A percentile compares a stretch with the other conserved stretches of the same genome.
Evolutionary conservation across 83 land plant genomes (phyloP).

Genomic region (Picea abies): DNA sequence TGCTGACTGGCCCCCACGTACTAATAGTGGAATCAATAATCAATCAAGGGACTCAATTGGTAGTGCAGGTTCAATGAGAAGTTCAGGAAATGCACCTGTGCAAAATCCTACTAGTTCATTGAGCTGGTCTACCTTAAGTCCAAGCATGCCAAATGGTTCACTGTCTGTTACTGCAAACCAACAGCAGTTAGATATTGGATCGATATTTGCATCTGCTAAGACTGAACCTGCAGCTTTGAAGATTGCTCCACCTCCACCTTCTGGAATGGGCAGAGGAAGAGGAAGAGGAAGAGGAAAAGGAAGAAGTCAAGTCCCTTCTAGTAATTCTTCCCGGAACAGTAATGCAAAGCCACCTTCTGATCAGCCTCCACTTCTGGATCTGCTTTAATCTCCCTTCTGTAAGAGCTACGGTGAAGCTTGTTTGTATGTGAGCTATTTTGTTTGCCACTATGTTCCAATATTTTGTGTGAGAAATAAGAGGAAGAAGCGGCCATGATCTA

Average conservation of each 20-base stretch:
- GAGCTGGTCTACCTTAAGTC: constrained; percentile 15
- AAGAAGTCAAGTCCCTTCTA: constrained; percentile 33
- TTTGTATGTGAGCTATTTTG: neutral
- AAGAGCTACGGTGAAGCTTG: neutral
- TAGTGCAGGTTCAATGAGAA: constrained; percentile 1
- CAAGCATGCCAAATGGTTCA: neutral
- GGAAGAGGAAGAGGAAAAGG: constrained; percentile 67
- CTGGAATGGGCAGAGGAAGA: constrained; percentile 82
- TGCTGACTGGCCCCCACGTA: constrained; percentile 92
- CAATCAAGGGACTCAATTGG: neutral
- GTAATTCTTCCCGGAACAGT: constrained; percentile 34
- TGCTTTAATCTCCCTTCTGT: constrained; percentile 38
- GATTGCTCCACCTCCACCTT: constrained; percentile 88
- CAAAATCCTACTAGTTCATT: constrained; percentile 21
- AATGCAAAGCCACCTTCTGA: constrained; percentile 39
- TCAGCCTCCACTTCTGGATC: constrained; percentile 78
- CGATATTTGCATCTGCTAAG: constrained; percentile 63
- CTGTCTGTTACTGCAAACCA: constrained; percentile 19
- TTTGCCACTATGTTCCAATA: neutral
- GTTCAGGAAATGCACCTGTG: neutral
- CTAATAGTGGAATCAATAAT: constrained; percentile 17
- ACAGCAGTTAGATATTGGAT: constrained; percentile 52
- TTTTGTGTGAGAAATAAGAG: neutral
- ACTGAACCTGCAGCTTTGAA: constrained; percentile 52
- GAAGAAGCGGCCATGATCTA: constrained; percentile 1